These are phyloP conservation scores for Eruca vesicaria DNA, from an alignment of 441 rosid species.

Conservation along the genomic window DNA sequence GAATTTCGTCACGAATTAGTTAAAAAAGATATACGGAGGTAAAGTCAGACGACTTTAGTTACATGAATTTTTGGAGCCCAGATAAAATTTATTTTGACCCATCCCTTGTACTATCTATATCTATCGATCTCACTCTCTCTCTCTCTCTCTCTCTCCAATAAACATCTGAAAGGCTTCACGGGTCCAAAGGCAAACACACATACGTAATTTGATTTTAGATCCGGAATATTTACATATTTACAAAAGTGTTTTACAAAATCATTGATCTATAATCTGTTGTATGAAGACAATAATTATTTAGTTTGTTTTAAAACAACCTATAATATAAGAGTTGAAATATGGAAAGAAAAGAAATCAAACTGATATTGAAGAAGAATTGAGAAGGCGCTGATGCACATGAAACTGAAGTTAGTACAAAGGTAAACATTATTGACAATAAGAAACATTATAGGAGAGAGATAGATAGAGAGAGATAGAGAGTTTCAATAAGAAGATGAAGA, in stretches of 20 bases:
- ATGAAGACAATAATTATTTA: not conserved
- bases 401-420: constrained; percentile 30
- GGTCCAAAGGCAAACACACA: constrained; percentile 16
- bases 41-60: not conserved
- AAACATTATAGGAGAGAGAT: not conserved
- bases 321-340: not conserved
- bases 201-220: constrained; percentile 10
- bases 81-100: constrained; percentile 20
- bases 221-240: not conserved
- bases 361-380: constrained; percentile 8
- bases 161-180: constrained; percentile 18
- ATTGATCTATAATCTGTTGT: constrained; percentile 1
- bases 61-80: constrained; percentile 20
- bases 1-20: not conserved
- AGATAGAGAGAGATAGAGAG: constrained; percentile 12
- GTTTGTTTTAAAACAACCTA: not conserved
- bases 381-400: constrained; percentile 43
- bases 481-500: constrained; percentile 26
- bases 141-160: constrained; percentile 20
- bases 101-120: constrained; percentile 18
- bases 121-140: not conserved
- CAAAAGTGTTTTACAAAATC: not conserved
- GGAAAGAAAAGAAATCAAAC: constrained; percentile 12
- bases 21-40: not conserved
- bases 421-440: constrained; percentile 24